Base-by-base conservation (phyloP, 768 basidiomycete species). In the Cyclocybe aegerita region DNA sequence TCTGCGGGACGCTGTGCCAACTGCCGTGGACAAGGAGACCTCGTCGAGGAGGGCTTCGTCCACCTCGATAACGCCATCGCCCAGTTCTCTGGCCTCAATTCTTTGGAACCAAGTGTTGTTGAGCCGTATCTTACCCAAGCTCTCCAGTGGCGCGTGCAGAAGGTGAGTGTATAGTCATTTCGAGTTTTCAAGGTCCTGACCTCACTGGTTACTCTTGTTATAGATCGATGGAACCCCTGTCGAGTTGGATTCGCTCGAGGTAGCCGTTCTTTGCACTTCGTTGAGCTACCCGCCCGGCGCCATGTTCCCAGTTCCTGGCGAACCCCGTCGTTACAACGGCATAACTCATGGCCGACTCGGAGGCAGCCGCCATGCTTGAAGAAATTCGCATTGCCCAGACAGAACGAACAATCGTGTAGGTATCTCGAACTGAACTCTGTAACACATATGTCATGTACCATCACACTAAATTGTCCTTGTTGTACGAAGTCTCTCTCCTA, bases 41-140 rank as follows among this genome's bases (percentile, higher is more conserved):
- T 69, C 14, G 53, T 69, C 17, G 59, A 64, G 15, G 75, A 77
- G 56, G 76, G 76, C 4, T 78, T 74, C 58, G 71, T 79, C 4
- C 75, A 73, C 52, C 63, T 80, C 31, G 73, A 73, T 39, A 51
- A 65, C 0, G 67, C 58, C 3, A 67, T 80, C 36, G 54, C 55
- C 2, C 51, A 62, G 4, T 61, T 60, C 29, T 65, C 64, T 0
- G 60, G 62, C 2, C 51, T 73, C 29, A 43, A 52, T 4, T 69
- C 75, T 5, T 63, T 72, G 33, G 65, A 72, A 7, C 74, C 75
- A 4, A 56, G 56, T 10, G 67, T 63, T n/a, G 66, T 79, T 29
- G 58, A 59, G 7, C 72, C 76, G 30, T 79, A 75, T 55, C 60
- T 79, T 32, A 65, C 58, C 31, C 53, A 70, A 7, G 61, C 70